phyloP scores from a whole-genome alignment of 768 basidiomycete genomes.

The Chalciporus pseudorubinellus region DNA sequence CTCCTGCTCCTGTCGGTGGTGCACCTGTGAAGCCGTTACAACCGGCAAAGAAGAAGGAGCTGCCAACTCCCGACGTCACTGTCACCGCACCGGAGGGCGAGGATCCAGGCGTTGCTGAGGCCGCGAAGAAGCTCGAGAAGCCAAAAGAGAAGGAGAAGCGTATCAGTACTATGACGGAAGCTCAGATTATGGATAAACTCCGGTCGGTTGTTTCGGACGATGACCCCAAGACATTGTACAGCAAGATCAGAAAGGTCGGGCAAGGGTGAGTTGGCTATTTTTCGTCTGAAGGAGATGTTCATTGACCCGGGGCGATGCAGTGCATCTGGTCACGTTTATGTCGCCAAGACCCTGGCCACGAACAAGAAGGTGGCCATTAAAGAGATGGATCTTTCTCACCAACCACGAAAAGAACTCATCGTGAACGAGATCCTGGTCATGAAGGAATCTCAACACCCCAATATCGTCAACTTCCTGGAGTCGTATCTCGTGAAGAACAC shows the following conservation, averaged over 20 bases:
- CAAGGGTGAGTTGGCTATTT: conserved; percentile 72
- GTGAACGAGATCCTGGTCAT: conserved; percentile 98
- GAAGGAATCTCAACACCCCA: conserved; percentile 97
- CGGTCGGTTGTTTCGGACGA: conserved; percentile 81
- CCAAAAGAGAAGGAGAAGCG: conserved; percentile 67
- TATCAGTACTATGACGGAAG: conserved; percentile 95
- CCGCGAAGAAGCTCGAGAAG: conserved; percentile 65
- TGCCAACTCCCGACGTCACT: conserved; percentile 41
- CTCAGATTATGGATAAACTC: conserved; percentile 97
- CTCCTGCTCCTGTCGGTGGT: conserved; percentile 46
- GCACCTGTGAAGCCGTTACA: conserved; percentile 76
- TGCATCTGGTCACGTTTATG: conserved; percentile 96
- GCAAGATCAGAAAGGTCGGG: conserved; percentile 98
- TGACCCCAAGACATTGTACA: conserved; percentile 87
- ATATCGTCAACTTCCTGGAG: conserved; percentile 94
- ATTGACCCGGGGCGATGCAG: conserved; percentile 39
- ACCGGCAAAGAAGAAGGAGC: conserved; percentile 59
- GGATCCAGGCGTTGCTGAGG: conserved; percentile 57
- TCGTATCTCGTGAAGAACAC: conserved; percentile 84
- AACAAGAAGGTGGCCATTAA: conserved; percentile 95
- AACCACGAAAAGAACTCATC: conserved; percentile 95
- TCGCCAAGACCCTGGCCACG: conserved; percentile 83
- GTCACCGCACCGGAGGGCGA: conserved; percentile 49
- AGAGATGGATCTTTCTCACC: conserved; percentile 95
- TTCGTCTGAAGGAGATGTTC: background rate